Evolutionary conservation across 179 eudicot species (phyloP), one percentile per base, ranked within the genome.

Genomic region (Silene vulgaris): DNA sequence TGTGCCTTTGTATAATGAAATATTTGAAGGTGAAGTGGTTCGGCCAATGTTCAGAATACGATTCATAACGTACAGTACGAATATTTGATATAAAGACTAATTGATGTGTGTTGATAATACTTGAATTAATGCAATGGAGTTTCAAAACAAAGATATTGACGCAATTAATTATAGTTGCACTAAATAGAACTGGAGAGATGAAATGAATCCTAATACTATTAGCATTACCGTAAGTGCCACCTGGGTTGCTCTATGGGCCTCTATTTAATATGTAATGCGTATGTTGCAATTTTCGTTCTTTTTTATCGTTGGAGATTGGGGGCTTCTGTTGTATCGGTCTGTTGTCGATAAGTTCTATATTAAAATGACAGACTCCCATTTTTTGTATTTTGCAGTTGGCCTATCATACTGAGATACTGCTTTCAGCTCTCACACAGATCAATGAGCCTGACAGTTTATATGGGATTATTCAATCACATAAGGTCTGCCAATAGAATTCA

Each of bases 401-500:
- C 35, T 82, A 72, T 76, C 99, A 95, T 80, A 81, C 91, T 74
- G 91, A 88, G 75, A 82, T 95, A 79, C 82, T 95, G 26, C 88
- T 90, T 29, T 82, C 96, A 40, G 99, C 99, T 63, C 91, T 95
- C 76, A 95, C 97, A 69, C 91, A 85, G 73, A 95, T 95, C 78
- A 95, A 95, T 82, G 99, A 95, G 84, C 97, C 90, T 30, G 99
- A 95, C 83, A 89, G 99, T 78, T 85, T 95, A 77, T 95, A 95
- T 80, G 99, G 99, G 63, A 86, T 95, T 76, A 85, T 95, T 74
- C 99, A 90, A 80, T 95, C 97, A 56, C 91, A 93, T 87, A 88
- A 92, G 97, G 97, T 90, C 69, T 80, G 96, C 71, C 69, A 37
- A 52, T 32, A n/a, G 14, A 64, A 19, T 52, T 56, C 16, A 52